A percentile compares a stretch with the other conserved stretches of the same genome.
Conservation (phyloP, 257 asterid genomes). For the Penstemon davidsonii region DNA sequence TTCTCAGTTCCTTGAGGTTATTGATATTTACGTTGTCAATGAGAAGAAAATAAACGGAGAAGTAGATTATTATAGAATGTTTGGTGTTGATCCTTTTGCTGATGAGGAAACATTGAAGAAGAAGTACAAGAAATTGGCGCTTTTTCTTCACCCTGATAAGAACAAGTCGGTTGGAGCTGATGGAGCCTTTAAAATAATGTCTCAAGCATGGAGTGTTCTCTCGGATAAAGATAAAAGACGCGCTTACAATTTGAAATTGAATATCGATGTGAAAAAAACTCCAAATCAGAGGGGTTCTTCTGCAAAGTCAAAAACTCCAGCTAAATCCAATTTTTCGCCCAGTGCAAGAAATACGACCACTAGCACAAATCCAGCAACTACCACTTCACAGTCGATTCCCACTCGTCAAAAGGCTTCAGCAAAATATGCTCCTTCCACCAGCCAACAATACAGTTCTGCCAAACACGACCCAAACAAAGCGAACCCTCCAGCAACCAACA, state of each 20-base stretch:
- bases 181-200: constrained; percentile 41
- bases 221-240: constrained; percentile 39
- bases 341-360: no score
- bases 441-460: no score
- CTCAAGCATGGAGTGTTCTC: constrained; percentile 46
- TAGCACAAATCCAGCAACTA: no score
- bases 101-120: constrained; percentile 36
- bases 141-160: constrained; percentile 46
- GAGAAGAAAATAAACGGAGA: constrained; percentile 37
- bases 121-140: constrained; percentile 38
- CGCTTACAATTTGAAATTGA: constrained; percentile 25
- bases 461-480: no score
- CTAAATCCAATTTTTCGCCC: no score
- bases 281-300: no score
- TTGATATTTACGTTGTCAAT: constrained; percentile 30
- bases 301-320: no score
- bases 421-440: no score
- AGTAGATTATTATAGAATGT: not conserved
- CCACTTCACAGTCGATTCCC: no score
- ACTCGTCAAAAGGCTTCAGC: no score
- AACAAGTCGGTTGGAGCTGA: constrained; percentile 47
- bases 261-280: no score
- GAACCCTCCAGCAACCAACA: no score
- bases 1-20: constrained; percentile 34
- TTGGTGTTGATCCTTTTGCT: constrained; percentile 37